Evolutionary conservation across 1,139 yeast species (phyloP), one percentile per base, ranked within the genome.

Genomic region (Magnusiomyces suaveolens): DNA sequence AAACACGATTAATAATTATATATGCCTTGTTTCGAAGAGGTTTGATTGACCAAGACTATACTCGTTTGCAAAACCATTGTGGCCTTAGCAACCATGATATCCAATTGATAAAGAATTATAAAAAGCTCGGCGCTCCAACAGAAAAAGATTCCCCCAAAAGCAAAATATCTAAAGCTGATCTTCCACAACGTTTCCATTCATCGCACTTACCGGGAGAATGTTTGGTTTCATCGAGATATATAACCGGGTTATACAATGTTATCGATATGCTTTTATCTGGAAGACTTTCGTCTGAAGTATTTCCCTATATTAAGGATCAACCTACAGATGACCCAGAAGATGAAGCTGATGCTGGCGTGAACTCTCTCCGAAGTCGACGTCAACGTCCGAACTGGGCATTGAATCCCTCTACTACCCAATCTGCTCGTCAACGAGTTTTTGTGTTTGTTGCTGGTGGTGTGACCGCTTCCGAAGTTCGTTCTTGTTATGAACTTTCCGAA

Each of bases 391-490:
- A 84, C 0, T 87, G 96, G 95, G 89, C 94, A 1, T 52, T 53
- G 16, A 78, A 75, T 57, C 73, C 78, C 16, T 74, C 82, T 2
- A 67, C 72, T 48, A 68, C 60, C 47, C 71, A 64, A 48, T 73
- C 76, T n/a, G 78, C 81, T 48, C 78, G 80, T 60, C 95, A 87
- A 64, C 72, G 92, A 50, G 76, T 90, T 8, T 80, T 90, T 62
- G 81, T 89, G 57, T 92, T 82, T 65, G 79, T 89, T 43, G 86
- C 94, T 1, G 99, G 99, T 24, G 98, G 98, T 12, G 72, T 87
- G 44, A 88, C 97, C 0, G 81, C 84, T 60, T 79, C 90, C 2
- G 99, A 94, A 67, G 72, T 86, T 47, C 78, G 94, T 56, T 77
- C 88, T 3, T 82, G 84, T 16, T 84, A 87, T 62, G 94, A 87